phyloP scores from a whole-genome alignment of 2,329 filamentous ascomycete species.

The Trichoderma aggressivum region DNA sequence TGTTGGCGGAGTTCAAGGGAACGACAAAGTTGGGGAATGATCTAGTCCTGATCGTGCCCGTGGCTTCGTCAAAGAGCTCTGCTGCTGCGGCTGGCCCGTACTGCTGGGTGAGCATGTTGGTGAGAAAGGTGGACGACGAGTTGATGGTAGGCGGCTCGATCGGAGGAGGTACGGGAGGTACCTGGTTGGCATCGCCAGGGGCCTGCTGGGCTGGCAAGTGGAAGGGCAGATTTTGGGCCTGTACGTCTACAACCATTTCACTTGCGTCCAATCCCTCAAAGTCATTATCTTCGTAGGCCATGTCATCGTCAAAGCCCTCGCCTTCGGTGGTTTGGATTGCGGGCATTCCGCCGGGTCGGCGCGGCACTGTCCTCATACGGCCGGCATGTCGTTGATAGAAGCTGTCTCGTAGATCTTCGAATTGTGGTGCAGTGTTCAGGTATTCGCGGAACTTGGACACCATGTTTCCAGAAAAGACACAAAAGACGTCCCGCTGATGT shows the following conservation, averaged over 20 bases:
- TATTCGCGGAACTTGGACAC: constrained; percentile 75
- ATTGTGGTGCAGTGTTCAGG: constrained; percentile 59
- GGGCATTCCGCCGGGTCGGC: constrained; percentile 22
- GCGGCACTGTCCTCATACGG: not conserved
- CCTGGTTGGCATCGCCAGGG: constrained; percentile 21
- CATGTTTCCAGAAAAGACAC: constrained; percentile 89
- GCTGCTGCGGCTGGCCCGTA: constrained; percentile 26
- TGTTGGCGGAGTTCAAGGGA: constrained; percentile 18
- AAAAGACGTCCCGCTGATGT: constrained; percentile 93
- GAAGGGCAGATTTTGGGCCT: constrained; percentile 26
- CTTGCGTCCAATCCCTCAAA: constrained; percentile 40
- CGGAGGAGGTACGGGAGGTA: constrained; percentile 29
- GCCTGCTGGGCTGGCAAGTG: constrained; percentile 12
- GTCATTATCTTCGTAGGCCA: constrained; percentile 44
- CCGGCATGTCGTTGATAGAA: constrained; percentile 23
- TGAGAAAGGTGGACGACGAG: not conserved
- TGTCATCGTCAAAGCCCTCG: constrained; percentile 42
- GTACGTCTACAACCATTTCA: constrained; percentile 38
- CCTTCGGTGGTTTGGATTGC: constrained; percentile 28
- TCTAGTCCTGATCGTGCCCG: not conserved
- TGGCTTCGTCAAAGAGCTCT: not conserved
- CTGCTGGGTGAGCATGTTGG: constrained; percentile 16
- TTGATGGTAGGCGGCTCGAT: constrained; percentile 18
- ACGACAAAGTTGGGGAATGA: constrained; percentile 24
- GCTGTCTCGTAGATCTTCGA: constrained; percentile 42